These are phyloP conservation scores for Aspergillus sp. DNA, from an alignment of 2,329 filamentous ascomycete genomes.

Conservation along the genomic window DNA sequence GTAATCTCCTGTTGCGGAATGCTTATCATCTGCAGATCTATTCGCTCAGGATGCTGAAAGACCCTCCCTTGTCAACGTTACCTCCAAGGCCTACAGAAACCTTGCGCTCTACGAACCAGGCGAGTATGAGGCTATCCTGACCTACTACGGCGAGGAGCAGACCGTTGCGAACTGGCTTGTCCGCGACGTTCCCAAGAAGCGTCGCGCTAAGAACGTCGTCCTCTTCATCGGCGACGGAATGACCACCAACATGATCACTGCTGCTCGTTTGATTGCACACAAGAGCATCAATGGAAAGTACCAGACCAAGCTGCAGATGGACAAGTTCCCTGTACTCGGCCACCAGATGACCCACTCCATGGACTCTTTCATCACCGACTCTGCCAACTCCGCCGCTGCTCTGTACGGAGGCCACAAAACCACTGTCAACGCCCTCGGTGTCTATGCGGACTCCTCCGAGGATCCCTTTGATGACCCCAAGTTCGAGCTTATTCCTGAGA, in stretches of 20 bases:
- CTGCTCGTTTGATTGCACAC: slow-evolving; percentile 77
- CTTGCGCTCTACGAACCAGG: slow-evolving; percentile 77
- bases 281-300: slow-evolving; percentile 84
- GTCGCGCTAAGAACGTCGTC: slow-evolving; percentile 81
- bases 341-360: slow-evolving; percentile 90
- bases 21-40: slow-evolving; percentile 52
- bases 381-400: slow-evolving; percentile 79
- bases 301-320: slow-evolving; percentile 71
- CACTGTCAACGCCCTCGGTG: slow-evolving; percentile 77
- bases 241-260: slow-evolving; percentile 54
- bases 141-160: slow-evolving; percentile 69
- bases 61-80: slow-evolving; percentile 74
- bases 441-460: slow-evolving; percentile 75
- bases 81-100: slow-evolving; percentile 74
- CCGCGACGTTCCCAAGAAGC: slow-evolving; percentile 65
- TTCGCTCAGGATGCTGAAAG: slow-evolving; percentile 71
- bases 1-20: neutral
- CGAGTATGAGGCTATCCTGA: slow-evolving; percentile 72
- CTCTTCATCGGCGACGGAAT: slow-evolving; percentile 75
- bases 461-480: slow-evolving; percentile 79
- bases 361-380: slow-evolving; percentile 82
- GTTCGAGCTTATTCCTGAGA: slow-evolving; percentile 72
- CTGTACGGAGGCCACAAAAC: slow-evolving; percentile 83
- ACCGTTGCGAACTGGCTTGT: slow-evolving; percentile 78
- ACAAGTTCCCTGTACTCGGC: slow-evolving; percentile 80